Conservation (phyloP, 768 basidiomycete species). For the Pleurotus tuber-regium region DNA sequence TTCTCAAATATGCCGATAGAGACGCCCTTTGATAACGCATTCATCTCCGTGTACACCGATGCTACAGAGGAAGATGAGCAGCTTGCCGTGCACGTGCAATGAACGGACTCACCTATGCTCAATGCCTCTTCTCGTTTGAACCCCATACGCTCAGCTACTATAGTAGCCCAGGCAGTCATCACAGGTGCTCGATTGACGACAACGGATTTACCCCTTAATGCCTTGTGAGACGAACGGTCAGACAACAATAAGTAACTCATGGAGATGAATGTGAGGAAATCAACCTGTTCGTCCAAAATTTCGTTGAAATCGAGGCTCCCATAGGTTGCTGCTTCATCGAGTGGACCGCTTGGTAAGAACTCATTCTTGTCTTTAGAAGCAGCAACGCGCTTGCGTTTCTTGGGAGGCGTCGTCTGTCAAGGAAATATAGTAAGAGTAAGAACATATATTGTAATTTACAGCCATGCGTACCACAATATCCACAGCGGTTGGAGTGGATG, state of each 20-base stretch:
- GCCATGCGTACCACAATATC: slow-evolving; percentile 26
- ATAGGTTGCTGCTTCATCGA: slow-evolving; percentile 47
- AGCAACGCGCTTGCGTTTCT: slow-evolving; percentile 59
- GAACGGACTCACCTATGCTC: slow-evolving; percentile 65
- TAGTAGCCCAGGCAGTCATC: slow-evolving; percentile 90
- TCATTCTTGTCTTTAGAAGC: slow-evolving; percentile 55
- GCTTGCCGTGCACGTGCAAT: background rate
- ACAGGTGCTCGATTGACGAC: slow-evolving; percentile 90
- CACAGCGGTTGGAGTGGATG: slow-evolving; percentile 22
- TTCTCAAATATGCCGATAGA: slow-evolving; percentile 75
- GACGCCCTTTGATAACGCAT: slow-evolving; percentile 81
- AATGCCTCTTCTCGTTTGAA: slow-evolving; percentile 89
- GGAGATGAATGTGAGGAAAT: background rate
- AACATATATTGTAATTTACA: background rate
- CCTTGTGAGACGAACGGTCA: slow-evolving; percentile 33
- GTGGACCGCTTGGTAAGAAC: slow-evolving; percentile 49
- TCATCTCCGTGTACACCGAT: slow-evolving; percentile 92
- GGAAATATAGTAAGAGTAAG: slow-evolving; percentile 6
- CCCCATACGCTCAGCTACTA: slow-evolving; percentile 83
- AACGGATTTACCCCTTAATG: slow-evolving; percentile 55
- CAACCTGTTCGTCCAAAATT: slow-evolving; percentile 62
- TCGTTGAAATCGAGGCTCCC: slow-evolving; percentile 72
- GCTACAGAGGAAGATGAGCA: slow-evolving; percentile 42
- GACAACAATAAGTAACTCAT: background rate
- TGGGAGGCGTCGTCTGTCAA: slow-evolving; percentile 40